Evolutionary conservation across 495 filamentous ascomycete species (phyloP), one percentile per base, ranked within the genome.

Genomic region (Hypoxylon fuscum): DNA sequence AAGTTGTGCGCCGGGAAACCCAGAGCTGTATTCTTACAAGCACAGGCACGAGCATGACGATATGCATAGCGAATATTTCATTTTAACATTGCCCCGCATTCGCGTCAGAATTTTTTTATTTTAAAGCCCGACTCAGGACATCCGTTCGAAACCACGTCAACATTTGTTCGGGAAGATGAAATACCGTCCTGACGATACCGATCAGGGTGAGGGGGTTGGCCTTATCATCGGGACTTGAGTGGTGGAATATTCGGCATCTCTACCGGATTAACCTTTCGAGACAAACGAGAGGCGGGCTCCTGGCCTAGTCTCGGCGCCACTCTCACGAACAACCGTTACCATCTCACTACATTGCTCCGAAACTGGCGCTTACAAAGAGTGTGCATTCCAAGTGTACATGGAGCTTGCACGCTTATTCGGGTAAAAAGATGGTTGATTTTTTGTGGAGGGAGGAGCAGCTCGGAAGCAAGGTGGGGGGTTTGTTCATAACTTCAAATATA

Each of bases 221-320:
- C 46, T 55, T 63, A 63, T 57, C 38, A 38, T 34, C 22, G 34
- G 7, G 20, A 42, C 54, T 29, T 59, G 22, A 46, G 59, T 69
- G 66, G 66, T 65, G 66, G 66, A 60, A 69, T n/a, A 65, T 56
- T 65, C 61, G 61, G 61, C 56, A 45, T 22, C 11, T 12, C 27
- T 17, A 43, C 37, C 68, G 64, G 68, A 68, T 68, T 37, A 66
- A 60, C 45, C 40, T 0, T 46, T 35, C 44, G 44, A 50, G 14
- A 34, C 11, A 43, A 14, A 55, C 23, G 15, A 15, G 32, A 37
- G 11, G 23, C n/a, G 27, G 17, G 27, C 38, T 49, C 44, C 37
- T 5, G 15, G 27, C 38, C n/a, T 63, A 57, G 40, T 31, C 22
- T 63, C 60, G 60, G 60, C 25, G 46, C 17, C 60, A 47, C 52